Evolutionary conservation across 2,329 filamentous ascomycete species (phyloP), one percentile per base, ranked within the genome.

Genomic region (Hypoxylon sp.): DNA sequence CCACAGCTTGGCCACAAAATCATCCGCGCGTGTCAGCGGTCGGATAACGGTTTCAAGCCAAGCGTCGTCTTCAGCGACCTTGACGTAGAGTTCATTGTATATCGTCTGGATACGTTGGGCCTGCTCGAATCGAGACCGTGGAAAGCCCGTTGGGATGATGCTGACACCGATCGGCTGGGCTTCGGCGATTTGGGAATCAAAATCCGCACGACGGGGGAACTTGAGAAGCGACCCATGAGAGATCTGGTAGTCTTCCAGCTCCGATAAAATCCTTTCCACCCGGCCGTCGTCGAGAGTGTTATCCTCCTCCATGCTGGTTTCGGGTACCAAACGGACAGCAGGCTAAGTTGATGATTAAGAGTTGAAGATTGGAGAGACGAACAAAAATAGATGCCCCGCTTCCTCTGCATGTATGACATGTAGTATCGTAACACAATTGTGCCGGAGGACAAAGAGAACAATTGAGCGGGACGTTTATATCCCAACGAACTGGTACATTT

Each of bases 1-100:
- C 75, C 75, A 79, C 1, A 79, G 62, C 2, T 68, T 68, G n/a
- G 56, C 57, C 1, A 74, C 66, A 13, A 79, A 68, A 3, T 66
- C 66, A 26, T 78, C 74, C 3, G 67, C 62, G 9, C 70, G 62
- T 5, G 74, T 65, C 6, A 78, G 56, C 15, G 72, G 67, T 20
- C 61, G 51, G 2, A 77, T 68, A 0, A 70, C 65, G 3, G 62
- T 46, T 15, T 68, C 65, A 1, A 79, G 67, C 75, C 75, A 78
- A 1, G 66, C 58, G 21, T 73, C 69, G 63, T 79, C 74, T 38
- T 72, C 67, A 1, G 54, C 42, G 7, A 59, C 26, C 3, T 41
- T 54, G 63, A 60, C 31, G 43, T 65, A 60, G 6, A 65, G 60
- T 33, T 63, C 54, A 20, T 61, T 61, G 43, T 61, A 61, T 13